Conservation (phyloP, 257 asterid genomes). For the Catharanthus roseus region DNA sequence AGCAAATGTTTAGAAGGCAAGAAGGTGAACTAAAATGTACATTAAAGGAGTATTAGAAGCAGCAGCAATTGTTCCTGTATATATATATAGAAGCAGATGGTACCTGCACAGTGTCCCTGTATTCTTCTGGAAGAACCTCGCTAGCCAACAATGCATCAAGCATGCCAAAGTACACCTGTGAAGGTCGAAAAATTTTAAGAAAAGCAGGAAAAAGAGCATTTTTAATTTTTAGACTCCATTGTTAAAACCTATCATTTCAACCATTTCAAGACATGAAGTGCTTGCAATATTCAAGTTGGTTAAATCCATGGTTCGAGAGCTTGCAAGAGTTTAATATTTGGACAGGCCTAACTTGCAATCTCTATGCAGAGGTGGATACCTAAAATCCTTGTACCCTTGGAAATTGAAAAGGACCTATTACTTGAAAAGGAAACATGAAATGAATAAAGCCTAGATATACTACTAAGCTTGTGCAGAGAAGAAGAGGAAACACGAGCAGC, state of each 20-base stretch:
- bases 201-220: not conserved
- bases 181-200: not conserved
- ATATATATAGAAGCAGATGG: not conserved
- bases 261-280: not conserved
- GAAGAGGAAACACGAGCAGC: not conserved
- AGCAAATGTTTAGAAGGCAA: not conserved
- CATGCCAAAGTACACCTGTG: slow-evolving; percentile 47
- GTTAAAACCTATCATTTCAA: not conserved
- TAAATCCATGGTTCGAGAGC: not conserved
- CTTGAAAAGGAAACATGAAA: not conserved
- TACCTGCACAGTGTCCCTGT: slow-evolving; percentile 38
- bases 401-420: not conserved
- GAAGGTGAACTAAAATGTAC: not conserved
- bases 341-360: not conserved
- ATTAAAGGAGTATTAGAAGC: not conserved
- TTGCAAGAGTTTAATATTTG: not conserved
- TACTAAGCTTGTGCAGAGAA: not conserved
- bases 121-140: slow-evolving; percentile 49
- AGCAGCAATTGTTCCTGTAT: not conserved
- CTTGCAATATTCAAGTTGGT: not conserved
- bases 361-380: not conserved
- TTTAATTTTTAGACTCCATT: not conserved
- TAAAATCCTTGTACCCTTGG: too few relatives aligned
- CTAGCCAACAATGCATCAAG: slow-evolving; percentile 41
- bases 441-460: not conserved